Base-by-base conservation (phyloP, 2,329 filamentous ascomycete species). In the Pseudogymnoascus sp. region DNA sequence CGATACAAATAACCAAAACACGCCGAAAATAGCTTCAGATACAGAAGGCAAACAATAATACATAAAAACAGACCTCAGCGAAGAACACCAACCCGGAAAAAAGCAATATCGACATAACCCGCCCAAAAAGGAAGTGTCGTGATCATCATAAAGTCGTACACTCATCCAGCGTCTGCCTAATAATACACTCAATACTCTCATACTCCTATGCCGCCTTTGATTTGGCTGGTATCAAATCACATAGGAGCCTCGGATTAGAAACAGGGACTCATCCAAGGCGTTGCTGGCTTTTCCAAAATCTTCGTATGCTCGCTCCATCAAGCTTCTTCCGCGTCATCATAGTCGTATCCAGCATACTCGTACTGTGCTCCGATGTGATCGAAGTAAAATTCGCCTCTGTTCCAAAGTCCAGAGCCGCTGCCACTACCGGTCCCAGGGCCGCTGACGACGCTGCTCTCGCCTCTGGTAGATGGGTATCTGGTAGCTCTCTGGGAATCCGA, bases 401-500 rank as follows among this genome's bases (percentile, higher is more conserved):
- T 55, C 48, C 48, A 55, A 55, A 55, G 48, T 4, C 48, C 48
- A 9, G 48, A 55, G 27, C 48, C 27, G 29, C 29, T 7, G 29
- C 48, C 48, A 15, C 48, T 55, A 9, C 48, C 48, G n/a, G 27
- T 55, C 33, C 27, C 27, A 2, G 27, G 27, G n/a, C 48, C 48
- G 8, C 48, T 55, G 48, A 55, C 48, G n/a, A 55, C 48, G 27
- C 48, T 55, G 15, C 48, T 55, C 48, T 55, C 48, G 48, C 48
- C 48, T 13, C 48, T 55, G 29, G 48, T 55, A 2, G 48, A 55
- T 33, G 48, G 13, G 9, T 3, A 55, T 33, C 48, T 33, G 5
- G 48, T 55, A 55, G 17, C 48, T 55, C 48, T 55, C 48, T 2
- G 5, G n/a, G 48, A 55, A 33, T 33, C 48, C 27, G 48, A 55